Base-by-base conservation (phyloP, 2,329 filamentous ascomycete species). In the Rhynchosporium agropyri region DNA sequence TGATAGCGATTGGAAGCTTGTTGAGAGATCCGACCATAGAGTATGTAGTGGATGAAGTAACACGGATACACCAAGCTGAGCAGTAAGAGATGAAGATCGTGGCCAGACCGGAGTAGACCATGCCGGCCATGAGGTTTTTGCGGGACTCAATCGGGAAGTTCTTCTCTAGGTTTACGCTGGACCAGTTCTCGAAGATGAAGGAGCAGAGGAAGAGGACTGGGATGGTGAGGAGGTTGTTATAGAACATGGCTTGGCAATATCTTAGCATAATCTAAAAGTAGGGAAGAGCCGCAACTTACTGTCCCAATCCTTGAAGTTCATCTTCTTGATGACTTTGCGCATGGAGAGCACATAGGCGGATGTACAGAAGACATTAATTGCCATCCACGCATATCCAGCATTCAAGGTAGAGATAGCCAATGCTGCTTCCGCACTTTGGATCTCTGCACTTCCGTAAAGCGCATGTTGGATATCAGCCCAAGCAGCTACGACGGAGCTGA, bases 11-110 rank as follows among this genome's bases (percentile, higher is more conserved):
- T 48, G 95, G 95, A 38, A 99, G 88, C 83, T 99, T 99, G 84
- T 99, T 99, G 73, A 99, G 83, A 20, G 94, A 92, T 66, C 95
- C 95, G 62, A 98, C 95, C 94, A 99, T 98, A 36, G 91, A 96
- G 82, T 98, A 99, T 2, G 95, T 99, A 8, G 95, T 99, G 20
- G 93, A 97, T 0, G 93, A 96, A 7, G 95, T 98, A 68, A 97
- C 91, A 69, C 95, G 93, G 68, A 99, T 96, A 76, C 95, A 98
- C 95, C 95, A 99, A 43, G 95, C 95, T 15, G 94, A 97, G 74
- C 92, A 96, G 84, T 99, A 99, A n/a, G 94, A 98, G 77, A 99
- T 99, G 80, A 97, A 97, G 74, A 98, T 93, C 57, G 93, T 91
- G 42, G 88, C 93, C 60, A 97, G 83, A 64, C 95, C 95, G 4